Conservation (phyloP, 352 stramenopile genomes). For the Pythium monospermum region DNA sequence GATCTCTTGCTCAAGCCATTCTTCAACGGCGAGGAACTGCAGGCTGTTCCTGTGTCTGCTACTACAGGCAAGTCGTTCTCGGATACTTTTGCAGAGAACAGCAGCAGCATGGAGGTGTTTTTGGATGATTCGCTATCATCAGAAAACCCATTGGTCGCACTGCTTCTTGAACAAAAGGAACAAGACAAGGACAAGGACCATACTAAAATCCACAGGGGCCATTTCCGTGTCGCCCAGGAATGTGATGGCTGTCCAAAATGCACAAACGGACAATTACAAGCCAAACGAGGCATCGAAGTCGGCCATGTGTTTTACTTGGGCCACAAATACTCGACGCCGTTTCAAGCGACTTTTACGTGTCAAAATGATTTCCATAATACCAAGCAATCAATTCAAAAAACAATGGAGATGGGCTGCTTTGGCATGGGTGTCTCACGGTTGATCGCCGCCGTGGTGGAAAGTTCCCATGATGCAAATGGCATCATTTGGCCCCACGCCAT, state of each 20-base stretch:
- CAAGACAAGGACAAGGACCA: neutral
- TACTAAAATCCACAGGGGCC: slow-evolving; percentile 27
- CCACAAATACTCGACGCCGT: slow-evolving; percentile 86
- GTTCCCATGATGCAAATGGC: slow-evolving; percentile 64
- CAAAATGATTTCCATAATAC: slow-evolving; percentile 29
- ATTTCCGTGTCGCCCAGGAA: slow-evolving; percentile 63
- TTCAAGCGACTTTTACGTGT: slow-evolving; percentile 59
- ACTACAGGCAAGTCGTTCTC: slow-evolving; percentile 11
- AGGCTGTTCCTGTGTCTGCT: too few relatives aligned
- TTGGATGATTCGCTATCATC: slow-evolving; percentile 56
- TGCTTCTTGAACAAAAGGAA: neutral
- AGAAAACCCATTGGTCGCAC: slow-evolving; percentile 6
- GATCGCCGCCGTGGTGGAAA: slow-evolving; percentile 77
- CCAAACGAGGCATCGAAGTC: slow-evolving; percentile 85
- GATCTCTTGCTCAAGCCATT: slow-evolving; percentile 65
- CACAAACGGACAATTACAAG: slow-evolving; percentile 35
- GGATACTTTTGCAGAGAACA: slow-evolving; percentile 14
- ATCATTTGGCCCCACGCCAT: slow-evolving; percentile 82
- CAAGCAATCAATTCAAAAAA: slow-evolving; percentile 31
- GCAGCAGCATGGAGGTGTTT: slow-evolving; percentile 31
- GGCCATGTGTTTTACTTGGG: slow-evolving; percentile 87
- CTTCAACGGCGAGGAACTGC: slow-evolving; percentile 52
- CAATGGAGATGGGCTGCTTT: slow-evolving; percentile 88
- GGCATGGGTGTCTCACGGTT: slow-evolving; percentile 82
- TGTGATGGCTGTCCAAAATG: slow-evolving; percentile 55